Conservation (phyloP, 257 asterid species). For the Echium plantagineum region DNA sequence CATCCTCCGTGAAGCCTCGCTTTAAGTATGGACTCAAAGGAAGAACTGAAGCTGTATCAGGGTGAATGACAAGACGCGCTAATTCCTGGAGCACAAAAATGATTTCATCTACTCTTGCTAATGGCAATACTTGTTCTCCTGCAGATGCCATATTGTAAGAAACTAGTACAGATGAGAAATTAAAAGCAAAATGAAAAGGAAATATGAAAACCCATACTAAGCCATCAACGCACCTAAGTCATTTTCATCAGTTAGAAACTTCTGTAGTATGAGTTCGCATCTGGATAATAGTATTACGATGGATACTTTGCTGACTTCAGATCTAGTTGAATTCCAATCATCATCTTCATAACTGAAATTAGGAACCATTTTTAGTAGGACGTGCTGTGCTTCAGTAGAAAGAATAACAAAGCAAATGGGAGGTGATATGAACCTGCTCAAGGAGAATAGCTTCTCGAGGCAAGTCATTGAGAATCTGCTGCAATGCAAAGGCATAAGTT, state of each 20-base stretch:
- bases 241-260: slow-evolving; percentile 71
- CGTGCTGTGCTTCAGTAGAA: neutral
- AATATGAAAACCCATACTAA: slow-evolving; percentile 1
- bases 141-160: slow-evolving; percentile 11
- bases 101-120: slow-evolving; percentile 76
- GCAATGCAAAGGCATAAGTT: slow-evolving; percentile 93
- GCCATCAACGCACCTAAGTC: slow-evolving; percentile 47
- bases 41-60: slow-evolving; percentile 62
- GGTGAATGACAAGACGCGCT: slow-evolving; percentile 61
- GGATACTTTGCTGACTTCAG: slow-evolving; percentile 71
- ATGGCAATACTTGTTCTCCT: slow-evolving; percentile 77
- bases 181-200: slow-evolving; percentile 3
- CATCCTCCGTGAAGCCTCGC: slow-evolving; percentile 33
- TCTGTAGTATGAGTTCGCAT: slow-evolving; percentile 75
- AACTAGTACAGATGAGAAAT: neutral
- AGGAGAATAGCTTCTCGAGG: slow-evolving; percentile 79
- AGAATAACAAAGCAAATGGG: slow-evolving; percentile 1
- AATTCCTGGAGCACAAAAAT: slow-evolving; percentile 83
- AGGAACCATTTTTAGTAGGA: slow-evolving; percentile 7
- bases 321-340: slow-evolving; percentile 48
- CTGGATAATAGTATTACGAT: slow-evolving; percentile 48
- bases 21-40: slow-evolving; percentile 54
- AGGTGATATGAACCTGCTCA: slow-evolving; percentile 53
- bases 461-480: slow-evolving; percentile 94
- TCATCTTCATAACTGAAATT: slow-evolving; percentile 43